Percentiles rank a stretch among this genome's conserved stretches.
phyloP scores from a whole-genome alignment of 495 filamentous ascomycete species.

The Peziza echinospora region DNA sequence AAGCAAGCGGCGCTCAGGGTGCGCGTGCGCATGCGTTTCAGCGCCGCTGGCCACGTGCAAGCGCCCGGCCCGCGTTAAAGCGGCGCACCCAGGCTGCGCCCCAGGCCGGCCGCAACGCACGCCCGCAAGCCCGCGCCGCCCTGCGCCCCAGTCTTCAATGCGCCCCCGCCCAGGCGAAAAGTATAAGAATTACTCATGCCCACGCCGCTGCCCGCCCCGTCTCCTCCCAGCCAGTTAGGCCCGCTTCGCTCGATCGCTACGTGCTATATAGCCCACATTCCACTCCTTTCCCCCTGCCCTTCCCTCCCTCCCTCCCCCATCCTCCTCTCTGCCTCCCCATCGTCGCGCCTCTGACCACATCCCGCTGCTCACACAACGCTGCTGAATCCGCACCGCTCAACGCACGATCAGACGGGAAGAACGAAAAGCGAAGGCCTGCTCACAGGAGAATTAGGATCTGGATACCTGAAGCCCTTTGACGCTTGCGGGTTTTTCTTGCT shows the following conservation, averaged over 20 bases:
- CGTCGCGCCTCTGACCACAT: neutral
- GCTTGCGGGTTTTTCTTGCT: neutral
- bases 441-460: neutral
- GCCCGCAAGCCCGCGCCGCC: no score
- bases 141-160: no score
- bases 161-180: no score
- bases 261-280: neutral
- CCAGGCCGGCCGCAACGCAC: no score
- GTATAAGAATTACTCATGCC: neutral
- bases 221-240: neutral
- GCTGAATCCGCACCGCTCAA: neutral
- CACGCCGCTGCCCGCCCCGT: neutral
- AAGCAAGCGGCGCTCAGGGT: no score
- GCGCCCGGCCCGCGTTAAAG: no score
- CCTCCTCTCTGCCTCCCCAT: neutral
- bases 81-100: no score
- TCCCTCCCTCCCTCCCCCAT: neutral
- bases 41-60: no score
- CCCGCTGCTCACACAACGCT: neutral
- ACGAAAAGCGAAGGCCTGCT: neutral
- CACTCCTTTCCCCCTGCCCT: neutral
- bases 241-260: neutral
- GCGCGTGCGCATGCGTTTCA: no score
- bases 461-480: neutral
- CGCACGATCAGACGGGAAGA: neutral